Conservation (phyloP, 495 filamentous ascomycete genomes). For the Aspergillus panamensis region DNA sequence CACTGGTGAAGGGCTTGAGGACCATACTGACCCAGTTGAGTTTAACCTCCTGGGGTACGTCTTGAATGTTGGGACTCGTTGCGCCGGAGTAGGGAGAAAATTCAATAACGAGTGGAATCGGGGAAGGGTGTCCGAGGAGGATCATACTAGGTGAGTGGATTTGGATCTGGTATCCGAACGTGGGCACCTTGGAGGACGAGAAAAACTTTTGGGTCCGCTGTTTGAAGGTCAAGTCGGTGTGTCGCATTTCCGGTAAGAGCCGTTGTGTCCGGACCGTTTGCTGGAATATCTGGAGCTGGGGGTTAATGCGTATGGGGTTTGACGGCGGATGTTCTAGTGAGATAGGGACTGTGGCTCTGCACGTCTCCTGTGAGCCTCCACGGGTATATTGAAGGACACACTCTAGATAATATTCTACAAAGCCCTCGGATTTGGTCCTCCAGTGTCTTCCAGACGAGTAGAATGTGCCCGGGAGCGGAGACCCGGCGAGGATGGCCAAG, state of each 20-base stretch:
- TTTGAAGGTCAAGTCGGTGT: slow-evolving; percentile 20
- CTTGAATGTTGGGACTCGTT: slow-evolving; percentile 16
- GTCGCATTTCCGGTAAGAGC: slow-evolving; percentile 21
- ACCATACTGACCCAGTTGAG: slow-evolving; percentile 16
- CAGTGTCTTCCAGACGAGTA: background rate
- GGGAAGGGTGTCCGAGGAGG: slow-evolving; percentile 16
- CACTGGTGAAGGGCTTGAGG: slow-evolving; percentile 7
- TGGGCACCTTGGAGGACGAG: slow-evolving; percentile 20
- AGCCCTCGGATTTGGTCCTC: slow-evolving; percentile 8
- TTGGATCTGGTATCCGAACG: slow-evolving; percentile 12
- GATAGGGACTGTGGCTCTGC: slow-evolving; percentile 14
- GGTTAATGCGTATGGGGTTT: background rate
- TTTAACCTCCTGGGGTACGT: slow-evolving; percentile 13
- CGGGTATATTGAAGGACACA: slow-evolving; percentile 16
- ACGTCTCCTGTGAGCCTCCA: background rate
- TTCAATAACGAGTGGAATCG: slow-evolving; percentile 17
- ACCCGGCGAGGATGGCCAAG: slow-evolving; percentile 10
- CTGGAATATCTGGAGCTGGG: background rate
- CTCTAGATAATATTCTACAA: slow-evolving; percentile 24
- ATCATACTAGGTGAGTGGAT: slow-evolving; percentile 9
- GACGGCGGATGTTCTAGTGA: slow-evolving; percentile 4
- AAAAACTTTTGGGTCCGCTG: slow-evolving; percentile 23
- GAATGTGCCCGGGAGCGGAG: slow-evolving; percentile 20
- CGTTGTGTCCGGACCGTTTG: slow-evolving; percentile 13
- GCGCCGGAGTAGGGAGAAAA: background rate